phyloP scores from a whole-genome alignment of 2,329 filamentous ascomycete genomes.

The Aspergillus oerlinghausenensis region DNA sequence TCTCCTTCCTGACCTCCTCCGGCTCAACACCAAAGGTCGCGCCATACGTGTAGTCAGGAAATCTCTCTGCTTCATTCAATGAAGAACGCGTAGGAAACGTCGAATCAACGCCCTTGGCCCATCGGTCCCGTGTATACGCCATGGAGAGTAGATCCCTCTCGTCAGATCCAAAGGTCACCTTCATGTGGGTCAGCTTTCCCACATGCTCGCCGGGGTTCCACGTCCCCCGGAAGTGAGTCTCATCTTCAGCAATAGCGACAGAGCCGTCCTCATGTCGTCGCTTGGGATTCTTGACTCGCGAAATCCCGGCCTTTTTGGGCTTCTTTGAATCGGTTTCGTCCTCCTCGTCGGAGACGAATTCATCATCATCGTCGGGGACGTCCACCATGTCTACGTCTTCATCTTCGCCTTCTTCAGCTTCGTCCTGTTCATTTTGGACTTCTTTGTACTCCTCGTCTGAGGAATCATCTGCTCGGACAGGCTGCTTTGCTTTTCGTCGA shows the following conservation, averaged over 20 bases:
- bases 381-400: slow-evolving; percentile 1
- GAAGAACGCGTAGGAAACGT: slow-evolving; percentile 47
- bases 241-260: slow-evolving; percentile 14
- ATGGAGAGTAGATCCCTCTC: slow-evolving; percentile 47
- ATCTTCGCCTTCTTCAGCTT: slow-evolving; percentile 15
- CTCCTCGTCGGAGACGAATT: slow-evolving; percentile 5
- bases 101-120: slow-evolving; percentile 43
- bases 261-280: slow-evolving; percentile 18
- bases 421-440: slow-evolving; percentile 16
- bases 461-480: slow-evolving; percentile 15
- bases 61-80: slow-evolving; percentile 24
- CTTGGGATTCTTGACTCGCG: slow-evolving; percentile 6
- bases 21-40: slow-evolving; percentile 41
- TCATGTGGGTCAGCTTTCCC: slow-evolving; percentile 43
- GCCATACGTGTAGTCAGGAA: slow-evolving; percentile 36
- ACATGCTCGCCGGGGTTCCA: slow-evolving; percentile 32
- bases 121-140: slow-evolving; percentile 47
- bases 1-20: slow-evolving; percentile 41
- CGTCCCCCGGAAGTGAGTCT: slow-evolving; percentile 36
- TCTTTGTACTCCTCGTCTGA: slow-evolving; percentile 35
- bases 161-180: slow-evolving; percentile 49
- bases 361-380: slow-evolving; percentile 1
- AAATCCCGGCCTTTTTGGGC: slow-evolving; percentile 6
- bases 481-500: slow-evolving; percentile 14
- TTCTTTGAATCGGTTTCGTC: background rate